Percentiles rank a stretch among this genome's conserved stretches.
phyloP scores from a whole-genome alignment of 345 rosid genomes.

The Pistacia vera region DNA sequence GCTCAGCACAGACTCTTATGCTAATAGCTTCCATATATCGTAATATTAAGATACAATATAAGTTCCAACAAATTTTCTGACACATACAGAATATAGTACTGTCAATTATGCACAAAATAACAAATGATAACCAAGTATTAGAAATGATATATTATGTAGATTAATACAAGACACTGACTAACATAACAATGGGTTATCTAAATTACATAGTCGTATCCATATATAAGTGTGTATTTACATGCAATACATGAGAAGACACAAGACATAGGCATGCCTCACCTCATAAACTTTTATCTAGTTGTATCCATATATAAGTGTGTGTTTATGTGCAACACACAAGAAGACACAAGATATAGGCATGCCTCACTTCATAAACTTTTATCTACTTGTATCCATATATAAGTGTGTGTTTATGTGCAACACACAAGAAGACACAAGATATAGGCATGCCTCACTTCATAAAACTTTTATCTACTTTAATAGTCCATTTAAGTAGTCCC shows the following conservation, averaged over 20 bases:
- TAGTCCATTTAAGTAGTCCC: not conserved
- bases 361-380: not conserved
- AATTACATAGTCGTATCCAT: not conserved
- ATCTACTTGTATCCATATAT: not conserved
- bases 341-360: no score
- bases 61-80: not conserved
- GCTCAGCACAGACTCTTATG: not conserved
- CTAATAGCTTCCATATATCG: not conserved
- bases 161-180: not conserved
- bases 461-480: not conserved
- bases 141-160: not conserved
- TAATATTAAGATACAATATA: not conserved
- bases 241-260: no score
- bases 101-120: not conserved
- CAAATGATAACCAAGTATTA: not conserved
- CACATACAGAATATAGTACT: not conserved
- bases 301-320: no score
- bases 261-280: no score
- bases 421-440: no score
- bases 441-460: not conserved
- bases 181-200: not conserved
- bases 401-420: no score
- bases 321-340: no score
- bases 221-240: no score
- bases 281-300: no score